Evolutionary conservation across 345 rosid species (phyloP).

Genomic region (Lenwebbia sp.): DNA sequence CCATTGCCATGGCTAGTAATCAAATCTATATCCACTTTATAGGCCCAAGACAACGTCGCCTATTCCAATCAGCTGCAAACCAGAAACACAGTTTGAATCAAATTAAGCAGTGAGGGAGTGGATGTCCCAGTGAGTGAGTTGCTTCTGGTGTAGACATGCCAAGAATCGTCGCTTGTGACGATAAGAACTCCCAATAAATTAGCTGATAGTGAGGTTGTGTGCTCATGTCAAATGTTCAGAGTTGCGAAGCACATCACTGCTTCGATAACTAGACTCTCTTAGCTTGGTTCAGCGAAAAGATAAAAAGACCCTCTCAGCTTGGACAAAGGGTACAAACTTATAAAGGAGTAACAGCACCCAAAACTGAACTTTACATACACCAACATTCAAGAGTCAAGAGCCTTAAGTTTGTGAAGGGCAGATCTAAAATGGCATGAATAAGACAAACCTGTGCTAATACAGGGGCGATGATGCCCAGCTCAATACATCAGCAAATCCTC

Average conservation of each 20-base stretch:
- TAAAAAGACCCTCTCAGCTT: not conserved
- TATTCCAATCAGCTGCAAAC: not conserved
- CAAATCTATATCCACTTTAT: not conserved
- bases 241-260: not conserved
- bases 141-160: not conserved
- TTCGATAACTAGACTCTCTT: not conserved
- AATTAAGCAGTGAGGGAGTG: not conserved
- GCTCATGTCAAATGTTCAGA: not conserved
- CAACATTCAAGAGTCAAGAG: not conserved
- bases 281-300: not conserved
- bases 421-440: not conserved
- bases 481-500: not conserved
- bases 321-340: not conserved
- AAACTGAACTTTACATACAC: not conserved
- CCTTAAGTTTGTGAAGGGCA: not conserved
- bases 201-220: not conserved
- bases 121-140: not conserved
- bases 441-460: not conserved
- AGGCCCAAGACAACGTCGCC: not conserved
- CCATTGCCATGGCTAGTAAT: not conserved
- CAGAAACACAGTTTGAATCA: not conserved
- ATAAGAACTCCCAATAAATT: not conserved
- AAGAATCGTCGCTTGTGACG: not conserved
- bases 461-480: not conserved
- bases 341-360: not conserved